A percentile compares a stretch with the other conserved stretches of the same genome.
These are phyloP conservation scores for Metarhizium guizhouense DNA, from an alignment of 2,329 filamentous ascomycete species.

Conservation along the genomic window DNA sequence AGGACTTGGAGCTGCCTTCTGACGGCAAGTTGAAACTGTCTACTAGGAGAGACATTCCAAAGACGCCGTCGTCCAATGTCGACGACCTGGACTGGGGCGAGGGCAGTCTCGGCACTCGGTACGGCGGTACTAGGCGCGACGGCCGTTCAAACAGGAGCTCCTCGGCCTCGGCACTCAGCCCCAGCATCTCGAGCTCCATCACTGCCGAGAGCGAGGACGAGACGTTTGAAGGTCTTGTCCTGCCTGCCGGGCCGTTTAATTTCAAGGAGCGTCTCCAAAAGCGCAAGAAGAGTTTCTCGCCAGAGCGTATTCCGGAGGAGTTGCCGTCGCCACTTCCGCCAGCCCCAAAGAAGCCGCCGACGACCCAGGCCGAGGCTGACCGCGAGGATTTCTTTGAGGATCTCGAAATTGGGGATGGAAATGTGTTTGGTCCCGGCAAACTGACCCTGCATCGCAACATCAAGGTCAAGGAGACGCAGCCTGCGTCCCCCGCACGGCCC, in stretches of 20 bases:
- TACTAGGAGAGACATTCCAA: conserved; percentile 51
- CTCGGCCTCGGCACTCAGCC: conserved; percentile 80
- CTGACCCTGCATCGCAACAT: conserved; percentile 85
- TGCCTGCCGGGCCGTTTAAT: conserved; percentile 77
- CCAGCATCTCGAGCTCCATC: conserved; percentile 84
- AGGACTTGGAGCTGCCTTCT: conserved; percentile 62
- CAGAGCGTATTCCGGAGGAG: conserved; percentile 35
- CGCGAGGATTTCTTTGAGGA: conserved; percentile 77
- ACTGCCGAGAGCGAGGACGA: conserved; percentile 92
- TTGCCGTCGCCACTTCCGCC: conserved; percentile 15
- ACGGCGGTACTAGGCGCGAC: conserved; percentile 77
- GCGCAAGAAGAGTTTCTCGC: conserved; percentile 53
- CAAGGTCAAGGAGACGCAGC: conserved; percentile 67
- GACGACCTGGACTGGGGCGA: conserved; percentile 93
- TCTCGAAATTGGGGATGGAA: conserved; percentile 77
- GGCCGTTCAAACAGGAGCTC: conserved; percentile 75
- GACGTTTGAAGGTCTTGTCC: conserved; percentile 76
- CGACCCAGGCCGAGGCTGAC: conserved; percentile 29
- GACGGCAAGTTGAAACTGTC: conserved; percentile 58
- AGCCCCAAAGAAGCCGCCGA: conserved; percentile 19
- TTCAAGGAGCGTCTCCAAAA: conserved; percentile 71
- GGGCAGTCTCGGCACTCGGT: conserved; percentile 82
- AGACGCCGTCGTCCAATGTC: conserved; percentile 48
- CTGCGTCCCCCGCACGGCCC: conserved; percentile 60
- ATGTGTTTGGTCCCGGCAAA: conserved; percentile 72